A percentile compares a stretch with the other conserved stretches of the same genome.
Evolutionary conservation across 371 early-diverging fungal genomes (phyloP).

Genomic region (Homolaphlyctis polyrhiza): DNA sequence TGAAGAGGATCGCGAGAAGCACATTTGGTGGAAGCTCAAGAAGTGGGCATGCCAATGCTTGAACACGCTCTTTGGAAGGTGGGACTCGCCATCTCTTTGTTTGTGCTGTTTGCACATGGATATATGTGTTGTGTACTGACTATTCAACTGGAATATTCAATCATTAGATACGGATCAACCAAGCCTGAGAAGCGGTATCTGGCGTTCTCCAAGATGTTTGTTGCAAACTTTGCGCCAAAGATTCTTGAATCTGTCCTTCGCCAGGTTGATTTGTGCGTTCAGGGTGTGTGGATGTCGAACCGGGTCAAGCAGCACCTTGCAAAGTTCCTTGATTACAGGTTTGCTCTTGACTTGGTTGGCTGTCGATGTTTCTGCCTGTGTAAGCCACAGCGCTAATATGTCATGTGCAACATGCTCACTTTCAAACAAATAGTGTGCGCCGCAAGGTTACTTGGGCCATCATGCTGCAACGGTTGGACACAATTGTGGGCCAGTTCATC

Average conservation of each 20-base stretch:
- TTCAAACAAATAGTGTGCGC: constrained; percentile 57
- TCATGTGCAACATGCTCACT: constrained; percentile 17
- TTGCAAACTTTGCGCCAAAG: constrained; percentile 77
- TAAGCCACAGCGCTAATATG: constrained; percentile 6
- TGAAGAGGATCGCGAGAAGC: constrained; percentile 66
- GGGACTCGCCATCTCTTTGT: not conserved
- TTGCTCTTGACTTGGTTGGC: not conserved
- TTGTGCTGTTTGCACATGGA: too few species aligned
- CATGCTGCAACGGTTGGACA: constrained; percentile 73
- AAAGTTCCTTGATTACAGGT: constrained; percentile 32
- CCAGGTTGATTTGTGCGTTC: constrained; percentile 63
- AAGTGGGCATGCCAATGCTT: constrained; percentile 88
- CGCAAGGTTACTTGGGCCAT: constrained; percentile 83
- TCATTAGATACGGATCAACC: constrained; percentile 59
- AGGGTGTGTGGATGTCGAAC: constrained; percentile 28
- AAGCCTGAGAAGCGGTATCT: constrained; percentile 54
- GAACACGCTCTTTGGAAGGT: constrained; percentile 66
- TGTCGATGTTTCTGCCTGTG: not conserved
- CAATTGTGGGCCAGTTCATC: constrained; percentile 72
- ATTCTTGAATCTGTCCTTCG: constrained; percentile 72
- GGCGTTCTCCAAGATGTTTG: constrained; percentile 72
- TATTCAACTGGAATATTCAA: not conserved
- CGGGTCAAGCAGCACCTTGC: constrained; percentile 29
- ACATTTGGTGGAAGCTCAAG: constrained; percentile 86
- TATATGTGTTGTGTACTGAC: too few species aligned